Evolutionary conservation across 2,329 filamentous ascomycete genomes (phyloP), one percentile per base, ranked within the genome.

Genomic region (Penicillium sp.): DNA sequence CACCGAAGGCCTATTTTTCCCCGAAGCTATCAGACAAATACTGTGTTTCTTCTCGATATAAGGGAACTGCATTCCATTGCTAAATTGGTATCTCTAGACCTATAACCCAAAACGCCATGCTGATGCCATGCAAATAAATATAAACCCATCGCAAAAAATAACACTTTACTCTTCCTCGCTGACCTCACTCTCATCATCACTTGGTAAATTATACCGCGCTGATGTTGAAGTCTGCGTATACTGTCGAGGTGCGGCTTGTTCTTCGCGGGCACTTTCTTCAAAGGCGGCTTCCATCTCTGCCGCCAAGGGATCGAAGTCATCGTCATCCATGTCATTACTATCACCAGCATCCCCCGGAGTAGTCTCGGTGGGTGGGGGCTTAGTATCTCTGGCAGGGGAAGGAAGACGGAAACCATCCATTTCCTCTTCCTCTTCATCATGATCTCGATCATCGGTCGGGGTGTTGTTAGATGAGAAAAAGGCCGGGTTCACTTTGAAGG

Each of bases 181-280:
- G 47, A 87, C 84, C 60, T 85, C 83, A 58, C 84, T 87, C 67
- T 87, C 84, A 46, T 77, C 72, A 15, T 84, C 82, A 29, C 76
- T 80, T 20, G 63, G 59, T 37, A 67, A 58, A 47, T 60, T 56
- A 21, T 71, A 72, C 24, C 65, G 66, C 30, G 67, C 64, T 18
- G 65, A 63, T 17, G 51, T 39, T 13, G 66, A 55, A 7, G 62
- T 55, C 37, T 68, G 61, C 13, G 59, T 59, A 44, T 67, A 66
- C 12, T 68, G 65, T 23, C 68, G 68, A 17, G 58, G 70, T 23
- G 66, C 63, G 21, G 78, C 76, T 23, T 78, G 74, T 54, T 71
- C 71, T 53, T 70, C 72, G 26, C 68, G 67, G 8, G 68, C 69
- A 54, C 67, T 69, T 55, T 74, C 68, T 63, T 76, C 76, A 41